Evolutionary conservation across 2,329 filamentous ascomycete genomes (phyloP).

Genomic region (Cercospora sp.): DNA sequence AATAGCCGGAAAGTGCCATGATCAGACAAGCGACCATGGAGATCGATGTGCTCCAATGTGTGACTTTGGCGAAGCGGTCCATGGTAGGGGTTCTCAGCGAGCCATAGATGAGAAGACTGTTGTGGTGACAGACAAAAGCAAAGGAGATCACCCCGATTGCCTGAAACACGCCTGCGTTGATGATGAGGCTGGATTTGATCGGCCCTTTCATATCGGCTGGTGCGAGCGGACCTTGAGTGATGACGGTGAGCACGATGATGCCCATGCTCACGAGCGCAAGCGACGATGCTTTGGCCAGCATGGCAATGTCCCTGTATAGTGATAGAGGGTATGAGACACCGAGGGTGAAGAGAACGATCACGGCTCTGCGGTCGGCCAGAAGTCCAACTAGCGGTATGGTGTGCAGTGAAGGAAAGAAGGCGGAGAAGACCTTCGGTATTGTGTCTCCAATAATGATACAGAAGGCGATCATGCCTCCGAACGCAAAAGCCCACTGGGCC

Average conservation of each 20-base stretch:
- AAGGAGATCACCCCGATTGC: constrained; percentile 98
- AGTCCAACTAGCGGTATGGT: constrained; percentile 77
- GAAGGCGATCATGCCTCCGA: constrained; percentile 98
- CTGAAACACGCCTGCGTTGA: constrained; percentile 88
- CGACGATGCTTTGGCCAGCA: constrained; percentile 94
- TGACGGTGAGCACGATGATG: constrained; percentile 82
- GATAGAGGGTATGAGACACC: constrained; percentile 88
- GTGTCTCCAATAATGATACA: constrained; percentile 96
- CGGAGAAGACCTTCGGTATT: constrained; percentile 84
- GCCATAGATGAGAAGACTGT: constrained; percentile 95
- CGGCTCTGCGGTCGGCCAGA: constrained; percentile 75
- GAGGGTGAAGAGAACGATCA: constrained; percentile 85
- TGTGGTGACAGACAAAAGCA: constrained; percentile 82
- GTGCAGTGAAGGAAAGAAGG: constrained; percentile 74
- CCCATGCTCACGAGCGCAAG: constrained; percentile 90
- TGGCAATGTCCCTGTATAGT: constrained; percentile 93
- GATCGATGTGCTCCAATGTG: constrained; percentile 86
- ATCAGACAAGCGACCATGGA: constrained; percentile 89
- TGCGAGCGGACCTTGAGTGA: constrained; percentile 78
- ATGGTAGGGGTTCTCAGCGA: constrained; percentile 92
- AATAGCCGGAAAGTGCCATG: constrained; percentile 85
- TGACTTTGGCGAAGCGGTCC: constrained; percentile 89
- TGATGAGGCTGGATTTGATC: constrained; percentile 68
- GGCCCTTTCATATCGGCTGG: constrained; percentile 70
- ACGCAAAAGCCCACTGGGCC: constrained; percentile 97